Evolutionary conservation across 2,329 filamentous ascomycete genomes (phyloP), one percentile per base, ranked within the genome.

Genomic region (Pyrenochaeta sp.): DNA sequence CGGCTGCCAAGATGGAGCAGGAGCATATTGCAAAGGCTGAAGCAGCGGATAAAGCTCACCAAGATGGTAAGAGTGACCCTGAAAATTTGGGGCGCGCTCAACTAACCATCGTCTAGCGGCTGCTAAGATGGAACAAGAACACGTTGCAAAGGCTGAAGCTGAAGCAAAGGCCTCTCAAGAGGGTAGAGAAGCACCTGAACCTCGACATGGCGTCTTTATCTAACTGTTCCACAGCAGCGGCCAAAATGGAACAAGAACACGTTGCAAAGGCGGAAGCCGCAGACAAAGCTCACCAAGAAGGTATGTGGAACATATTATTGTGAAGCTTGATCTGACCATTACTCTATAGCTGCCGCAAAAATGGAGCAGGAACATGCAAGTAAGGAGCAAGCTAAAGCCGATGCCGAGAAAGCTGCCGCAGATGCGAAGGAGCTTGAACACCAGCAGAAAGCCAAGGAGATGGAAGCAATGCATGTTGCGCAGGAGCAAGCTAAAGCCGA

Each of bases 21-120:
- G 51, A 60, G 49, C 65, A 68, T 45, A 43, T 52, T 18, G 63
- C 63, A 4, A 58, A 66, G 40, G 61, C 63, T 1, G 54, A 66
- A 30, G 64, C 59, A 6, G 50, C 60, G 21, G 56, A 57, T 1
- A 58, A 64, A 31, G 62, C 57, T 14, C 54, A 60, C 10, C 60
- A 63, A 37, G 54, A 61, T 17, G 51, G 51, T 50, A 45, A 7
- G 37, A n/a, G n/a, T 3, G 15, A 5, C 5, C 15, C 36, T 20
- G 20, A 20, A 18, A 3, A 17, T 11, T 6, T 40, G 4, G 12
- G 14, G 6, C 10, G 6, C 18, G 4, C 9, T 15, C 11, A 40
- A 40, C 36, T 40, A 23, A 42, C 15, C 14, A 35, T 35, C 9
- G 9, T 27, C 9, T n/a, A 45, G 56, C 61, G 12, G 61, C 56